Evolutionary conservation across 805 yeast species (phyloP).

Genomic region (Myxozyma geophila): DNA sequence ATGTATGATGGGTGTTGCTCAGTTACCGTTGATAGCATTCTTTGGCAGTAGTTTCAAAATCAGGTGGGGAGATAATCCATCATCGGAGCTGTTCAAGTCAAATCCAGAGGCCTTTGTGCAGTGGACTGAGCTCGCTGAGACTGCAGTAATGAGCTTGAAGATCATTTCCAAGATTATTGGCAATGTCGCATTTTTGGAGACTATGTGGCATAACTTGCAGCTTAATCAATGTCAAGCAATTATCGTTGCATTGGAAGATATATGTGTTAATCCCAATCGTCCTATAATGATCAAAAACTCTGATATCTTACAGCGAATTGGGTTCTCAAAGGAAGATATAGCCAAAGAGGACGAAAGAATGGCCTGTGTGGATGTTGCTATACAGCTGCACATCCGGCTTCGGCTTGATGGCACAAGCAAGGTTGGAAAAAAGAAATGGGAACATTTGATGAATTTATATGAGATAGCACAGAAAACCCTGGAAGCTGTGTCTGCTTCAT

Average conservation of each 20-base stretch:
- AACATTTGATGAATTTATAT: slow-evolving; percentile 4
- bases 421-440: neutral
- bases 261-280: slow-evolving; percentile 9
- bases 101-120: neutral
- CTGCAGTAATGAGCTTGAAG: slow-evolving; percentile 3
- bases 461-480: neutral
- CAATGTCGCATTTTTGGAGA: neutral
- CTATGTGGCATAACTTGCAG: slow-evolving; percentile 9
- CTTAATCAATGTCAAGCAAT: neutral
- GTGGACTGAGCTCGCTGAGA: neutral
- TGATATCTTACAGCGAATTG: slow-evolving; percentile 6
- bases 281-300: neutral
- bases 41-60: slow-evolving; percentile 2
- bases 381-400: neutral
- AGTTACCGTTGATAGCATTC: neutral
- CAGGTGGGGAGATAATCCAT: slow-evolving; percentile 11
- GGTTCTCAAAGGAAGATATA: slow-evolving; percentile 13
- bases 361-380: neutral
- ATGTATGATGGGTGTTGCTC: slow-evolving; percentile 6
- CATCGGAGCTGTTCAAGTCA: neutral
- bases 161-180: neutral
- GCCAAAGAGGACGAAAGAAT: slow-evolving; percentile 1
- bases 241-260: neutral
- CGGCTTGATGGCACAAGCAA: neutral
- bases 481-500: neutral